Evolutionary conservation across 352 stramenopile species (phyloP).

Genomic region (Phytophthora sojae): DNA sequence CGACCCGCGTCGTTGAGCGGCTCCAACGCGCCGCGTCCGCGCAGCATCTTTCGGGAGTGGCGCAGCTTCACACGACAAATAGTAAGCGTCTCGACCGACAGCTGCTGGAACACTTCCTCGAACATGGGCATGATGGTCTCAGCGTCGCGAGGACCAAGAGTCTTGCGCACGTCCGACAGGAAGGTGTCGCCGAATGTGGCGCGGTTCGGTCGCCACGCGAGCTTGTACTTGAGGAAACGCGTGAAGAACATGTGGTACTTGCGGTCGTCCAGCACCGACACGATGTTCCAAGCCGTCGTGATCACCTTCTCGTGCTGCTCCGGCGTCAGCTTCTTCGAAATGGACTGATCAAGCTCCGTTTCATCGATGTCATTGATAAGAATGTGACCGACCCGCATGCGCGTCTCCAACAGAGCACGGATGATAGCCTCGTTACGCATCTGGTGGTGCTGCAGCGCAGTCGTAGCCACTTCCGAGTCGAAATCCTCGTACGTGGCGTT

Average conservation of each 20-base stretch:
- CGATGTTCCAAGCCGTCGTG: conserved; percentile 87
- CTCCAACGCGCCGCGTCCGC: conserved; percentile 53
- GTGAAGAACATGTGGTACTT: conserved; percentile 91
- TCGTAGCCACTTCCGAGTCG: conserved; percentile 65
- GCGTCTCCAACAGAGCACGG: conserved; percentile 77
- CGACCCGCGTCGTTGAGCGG: conserved; percentile 53
- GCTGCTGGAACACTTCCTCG: conserved; percentile 73
- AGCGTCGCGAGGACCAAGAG: conserved; percentile 59
- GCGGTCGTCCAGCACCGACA: conserved; percentile 82
- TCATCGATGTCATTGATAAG: conserved; percentile 86
- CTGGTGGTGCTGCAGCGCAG: conserved; percentile 77
- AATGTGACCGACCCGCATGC: conserved; percentile 87
- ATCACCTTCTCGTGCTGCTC: conserved; percentile 82
- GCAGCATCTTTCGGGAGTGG: conserved; percentile 73
- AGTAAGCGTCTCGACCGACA: conserved; percentile 88
- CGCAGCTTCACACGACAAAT: conserved; percentile 85
- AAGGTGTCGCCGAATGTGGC: conserved; percentile 84
- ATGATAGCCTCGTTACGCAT: conserved; percentile 85
- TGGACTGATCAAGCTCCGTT: conserved; percentile 64
- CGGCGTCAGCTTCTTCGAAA: conserved; percentile 64
- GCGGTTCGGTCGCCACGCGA: conserved; percentile 83
- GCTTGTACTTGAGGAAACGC: conserved; percentile 89
- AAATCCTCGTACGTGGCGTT: conserved; percentile 82
- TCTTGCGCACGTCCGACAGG: conserved; percentile 75
- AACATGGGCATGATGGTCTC: conserved; percentile 84